Evolutionary conservation across 352 stramenopile species (phyloP).

Genomic region (Pythium aristosporum): DNA sequence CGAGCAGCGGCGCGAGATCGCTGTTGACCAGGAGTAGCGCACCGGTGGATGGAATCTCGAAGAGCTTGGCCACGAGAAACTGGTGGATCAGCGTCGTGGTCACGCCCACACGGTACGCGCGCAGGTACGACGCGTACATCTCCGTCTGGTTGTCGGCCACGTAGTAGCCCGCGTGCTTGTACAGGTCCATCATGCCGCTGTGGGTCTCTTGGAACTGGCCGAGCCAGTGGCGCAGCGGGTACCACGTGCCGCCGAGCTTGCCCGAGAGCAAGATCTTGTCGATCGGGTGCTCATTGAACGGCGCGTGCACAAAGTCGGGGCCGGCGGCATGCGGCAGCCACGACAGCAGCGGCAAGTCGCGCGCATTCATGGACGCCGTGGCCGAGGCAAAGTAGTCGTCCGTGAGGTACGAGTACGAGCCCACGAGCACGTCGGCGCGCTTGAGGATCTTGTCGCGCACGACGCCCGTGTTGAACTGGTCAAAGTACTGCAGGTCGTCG

Average conservation of each 20-base stretch:
- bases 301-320: constrained; percentile 54
- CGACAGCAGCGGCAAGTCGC: constrained; percentile 56
- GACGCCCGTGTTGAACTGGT: constrained; percentile 64
- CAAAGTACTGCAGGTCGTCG: constrained; percentile 78
- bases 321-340: constrained; percentile 72
- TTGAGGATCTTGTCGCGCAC: constrained; percentile 68
- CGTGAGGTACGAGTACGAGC: constrained; percentile 78
- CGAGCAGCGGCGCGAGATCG: constrained; percentile 53
- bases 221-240: constrained; percentile 73
- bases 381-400: constrained; percentile 74
- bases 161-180: constrained; percentile 56
- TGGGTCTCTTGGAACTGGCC: constrained; percentile 49
- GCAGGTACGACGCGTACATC: constrained; percentile 70
- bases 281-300: constrained; percentile 72
- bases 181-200: constrained; percentile 53
- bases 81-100: constrained; percentile 76
- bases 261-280: constrained; percentile 71
- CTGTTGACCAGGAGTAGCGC: constrained; percentile 65
- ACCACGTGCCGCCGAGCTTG: constrained; percentile 51
- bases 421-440: constrained; percentile 59
- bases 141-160: constrained; percentile 59
- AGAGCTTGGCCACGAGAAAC: constrained; percentile 78
- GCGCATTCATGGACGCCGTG: constrained; percentile 43
- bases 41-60: constrained; percentile 76
- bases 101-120: constrained; percentile 67